Evolutionary conservation across 495 filamentous ascomycete genomes (phyloP), one percentile per base, ranked within the genome.

Genomic region (Darksidea phi): DNA sequence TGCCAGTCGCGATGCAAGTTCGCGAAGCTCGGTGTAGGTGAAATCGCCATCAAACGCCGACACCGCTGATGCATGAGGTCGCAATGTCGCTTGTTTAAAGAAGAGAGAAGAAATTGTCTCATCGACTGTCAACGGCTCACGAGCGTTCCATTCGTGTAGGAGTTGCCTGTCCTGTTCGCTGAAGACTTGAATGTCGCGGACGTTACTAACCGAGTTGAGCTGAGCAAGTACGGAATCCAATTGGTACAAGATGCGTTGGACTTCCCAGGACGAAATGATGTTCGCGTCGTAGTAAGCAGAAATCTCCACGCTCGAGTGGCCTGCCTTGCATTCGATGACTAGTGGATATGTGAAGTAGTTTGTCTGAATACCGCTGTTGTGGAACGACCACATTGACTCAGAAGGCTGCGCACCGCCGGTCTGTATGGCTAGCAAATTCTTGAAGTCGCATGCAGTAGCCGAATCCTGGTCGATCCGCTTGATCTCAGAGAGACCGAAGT

Each of bases 401-500:
- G 57, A 13, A 8, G 56, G 61, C 17, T 59, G 43, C 54, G 55
- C 34, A 4, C 57, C 51, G 23, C 66, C 73, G 0, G 78, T 71
- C 51, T 86, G 77, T 21, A 88, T 78, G 11, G 81, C 79, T 10
- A 86, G 70, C 8, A 85, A 73, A 50, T 78, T 86, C n/a, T 79
- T 76, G 47, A 86, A 79, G 54, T 87, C 84, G 55, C 85, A 88
- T 13, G 86, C 86, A 61, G 82, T 75, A 34, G 81, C 76, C 4
- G 86, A 81, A 62, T 88, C 86, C 0, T 74, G 64, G 64, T 80
- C 83, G 36, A 88, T 75, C 20, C 77, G 76, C 56, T 82, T 76
- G 59, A 91, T 91, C 52, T 87, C 79, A 70, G 88, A 84, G 70
- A 91, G 76, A 6, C 88, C 79, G 13, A 70, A 57, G 47, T 80